Evolutionary conservation across 352 stramenopile species (phyloP).

Genomic region (Phytopythium sindhum): DNA sequence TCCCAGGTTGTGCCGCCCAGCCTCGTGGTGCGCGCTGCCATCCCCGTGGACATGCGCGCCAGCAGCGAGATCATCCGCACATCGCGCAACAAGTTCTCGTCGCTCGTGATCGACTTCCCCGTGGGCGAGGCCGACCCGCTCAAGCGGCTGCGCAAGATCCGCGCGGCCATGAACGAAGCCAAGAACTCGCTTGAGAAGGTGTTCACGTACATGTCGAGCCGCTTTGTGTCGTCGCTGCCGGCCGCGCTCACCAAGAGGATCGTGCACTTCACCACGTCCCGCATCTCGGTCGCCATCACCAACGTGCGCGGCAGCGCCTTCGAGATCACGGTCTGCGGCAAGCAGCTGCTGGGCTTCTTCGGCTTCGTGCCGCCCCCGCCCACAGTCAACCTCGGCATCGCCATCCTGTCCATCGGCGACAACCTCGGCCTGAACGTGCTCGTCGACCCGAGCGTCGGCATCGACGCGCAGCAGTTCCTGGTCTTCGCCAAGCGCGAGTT

Average conservation of each 20-base stretch:
- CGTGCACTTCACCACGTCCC: slow-evolving; percentile 52
- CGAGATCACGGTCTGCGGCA: slow-evolving; percentile 50
- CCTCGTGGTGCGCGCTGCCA: slow-evolving; percentile 62
- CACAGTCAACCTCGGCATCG: slow-evolving; percentile 73
- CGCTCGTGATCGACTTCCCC: slow-evolving; percentile 70
- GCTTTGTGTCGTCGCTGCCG: slow-evolving; percentile 56
- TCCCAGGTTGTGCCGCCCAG: slow-evolving; percentile 22
- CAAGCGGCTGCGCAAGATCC: slow-evolving; percentile 50
- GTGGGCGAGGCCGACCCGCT: slow-evolving; percentile 44
- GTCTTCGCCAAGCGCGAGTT: slow-evolving; percentile 66
- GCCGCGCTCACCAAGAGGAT: slow-evolving; percentile 42
- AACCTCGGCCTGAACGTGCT: slow-evolving; percentile 71
- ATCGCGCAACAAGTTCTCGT: slow-evolving; percentile 78
- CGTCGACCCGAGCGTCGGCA: slow-evolving; percentile 64
- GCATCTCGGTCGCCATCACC: slow-evolving; percentile 59
- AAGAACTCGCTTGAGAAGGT: slow-evolving; percentile 80
- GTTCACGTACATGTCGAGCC: slow-evolving; percentile 64
- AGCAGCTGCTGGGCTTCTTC: slow-evolving; percentile 54
- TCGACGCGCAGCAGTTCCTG: slow-evolving; percentile 64
- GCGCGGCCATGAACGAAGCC: slow-evolving; percentile 58
- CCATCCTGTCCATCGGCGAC: slow-evolving; percentile 68
- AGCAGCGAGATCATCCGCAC: slow-evolving; percentile 56
- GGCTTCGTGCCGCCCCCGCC: slow-evolving; percentile 78
- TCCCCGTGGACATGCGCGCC: slow-evolving; percentile 78
- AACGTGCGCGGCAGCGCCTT: slow-evolving; percentile 65